Evolutionary conservation across 2,329 filamentous ascomycete genomes (phyloP).

Genomic region (Ophiostoma australiae): DNA sequence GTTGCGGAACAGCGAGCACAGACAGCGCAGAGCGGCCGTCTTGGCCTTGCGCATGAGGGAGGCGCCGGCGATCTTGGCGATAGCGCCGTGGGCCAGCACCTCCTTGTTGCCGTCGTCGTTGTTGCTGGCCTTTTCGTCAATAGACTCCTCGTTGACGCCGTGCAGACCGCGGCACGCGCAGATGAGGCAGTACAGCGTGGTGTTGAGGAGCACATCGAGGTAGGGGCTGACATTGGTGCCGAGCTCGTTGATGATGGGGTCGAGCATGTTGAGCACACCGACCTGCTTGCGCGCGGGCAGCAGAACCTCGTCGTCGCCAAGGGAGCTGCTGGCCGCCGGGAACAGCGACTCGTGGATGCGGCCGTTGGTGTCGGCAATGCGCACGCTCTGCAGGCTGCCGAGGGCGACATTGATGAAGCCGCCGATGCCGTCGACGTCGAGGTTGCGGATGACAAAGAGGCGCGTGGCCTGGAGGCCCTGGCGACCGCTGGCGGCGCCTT

Average conservation of each 20-base stretch:
- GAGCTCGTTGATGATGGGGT: slow-evolving; percentile 78
- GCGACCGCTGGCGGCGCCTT: slow-evolving; percentile 68
- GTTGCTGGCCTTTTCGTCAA: slow-evolving; percentile 38
- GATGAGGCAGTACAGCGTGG: slow-evolving; percentile 76
- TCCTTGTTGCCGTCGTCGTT: slow-evolving; percentile 34
- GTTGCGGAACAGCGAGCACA: slow-evolving; percentile 72
- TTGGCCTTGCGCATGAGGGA: slow-evolving; percentile 64
- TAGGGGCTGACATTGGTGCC: slow-evolving; percentile 68
- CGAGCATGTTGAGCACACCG: slow-evolving; percentile 87
- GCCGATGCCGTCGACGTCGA: slow-evolving; percentile 69
- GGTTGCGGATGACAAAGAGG: slow-evolving; percentile 72
- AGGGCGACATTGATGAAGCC: slow-evolving; percentile 79
- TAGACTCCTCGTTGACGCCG: slow-evolving; percentile 30
- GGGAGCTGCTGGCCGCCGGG: slow-evolving; percentile 30
- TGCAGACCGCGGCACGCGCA: slow-evolving; percentile 58
- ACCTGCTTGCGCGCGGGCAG: slow-evolving; percentile 73
- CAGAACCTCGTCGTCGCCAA: slow-evolving; percentile 32
- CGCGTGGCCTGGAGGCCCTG: slow-evolving; percentile 77
- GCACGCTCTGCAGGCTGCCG: slow-evolving; percentile 60
- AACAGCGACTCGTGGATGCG: slow-evolving; percentile 51
- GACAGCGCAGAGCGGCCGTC: slow-evolving; percentile 72
- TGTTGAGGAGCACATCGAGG: slow-evolving; percentile 63
- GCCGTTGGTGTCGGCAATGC: slow-evolving; percentile 45
- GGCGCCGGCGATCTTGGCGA: slow-evolving; percentile 27
- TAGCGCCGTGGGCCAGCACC: background rate